These are phyloP conservation scores for Rhinocladiella similis DNA, from an alignment of 2,329 filamentous ascomycete genomes.

Conservation along the genomic window DNA sequence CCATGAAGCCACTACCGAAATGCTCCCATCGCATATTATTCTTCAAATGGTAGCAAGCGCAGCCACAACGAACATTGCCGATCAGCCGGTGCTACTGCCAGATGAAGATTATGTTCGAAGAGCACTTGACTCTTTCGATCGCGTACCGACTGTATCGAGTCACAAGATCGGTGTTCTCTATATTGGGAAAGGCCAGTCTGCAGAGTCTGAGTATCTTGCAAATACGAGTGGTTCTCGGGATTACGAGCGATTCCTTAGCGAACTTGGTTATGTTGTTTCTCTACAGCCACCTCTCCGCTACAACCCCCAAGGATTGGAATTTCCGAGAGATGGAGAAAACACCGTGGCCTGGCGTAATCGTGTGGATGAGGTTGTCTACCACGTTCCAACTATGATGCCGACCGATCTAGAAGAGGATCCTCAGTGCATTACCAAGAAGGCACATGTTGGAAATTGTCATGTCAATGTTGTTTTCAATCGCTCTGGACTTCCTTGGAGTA, in stretches of 20 bases:
- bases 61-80: conserved; percentile 47
- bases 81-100: conserved; percentile 75
- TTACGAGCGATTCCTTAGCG: conserved; percentile 81
- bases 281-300: conserved; percentile 75
- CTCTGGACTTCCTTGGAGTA: conserved; percentile 83
- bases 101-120: conserved; percentile 68
- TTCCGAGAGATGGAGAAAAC: conserved; percentile 79
- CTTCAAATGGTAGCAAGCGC: conserved; percentile 46
- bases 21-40: conserved; percentile 49
- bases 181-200: conserved; percentile 80
- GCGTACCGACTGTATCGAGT: conserved; percentile 84
- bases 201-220: conserved; percentile 79
- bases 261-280: conserved; percentile 77
- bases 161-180: conserved; percentile 96
- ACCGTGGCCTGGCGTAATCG: conserved; percentile 94
- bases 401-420: conserved; percentile 76
- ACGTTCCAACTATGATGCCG: conserved; percentile 97
- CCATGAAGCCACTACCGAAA: conserved; percentile 37
- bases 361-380: conserved; percentile 92
- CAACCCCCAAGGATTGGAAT: conserved; percentile 90
- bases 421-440: conserved; percentile 80
- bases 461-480: conserved; percentile 99
- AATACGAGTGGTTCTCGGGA: conserved; percentile 85
- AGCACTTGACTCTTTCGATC: conserved; percentile 79
- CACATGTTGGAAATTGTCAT: conserved; percentile 94